Percentiles rank a stretch among this genome's conserved stretches.
Evolutionary conservation across 2,329 filamentous ascomycete genomes (phyloP).

Genomic region (Arthrinium puccinioides): DNA sequence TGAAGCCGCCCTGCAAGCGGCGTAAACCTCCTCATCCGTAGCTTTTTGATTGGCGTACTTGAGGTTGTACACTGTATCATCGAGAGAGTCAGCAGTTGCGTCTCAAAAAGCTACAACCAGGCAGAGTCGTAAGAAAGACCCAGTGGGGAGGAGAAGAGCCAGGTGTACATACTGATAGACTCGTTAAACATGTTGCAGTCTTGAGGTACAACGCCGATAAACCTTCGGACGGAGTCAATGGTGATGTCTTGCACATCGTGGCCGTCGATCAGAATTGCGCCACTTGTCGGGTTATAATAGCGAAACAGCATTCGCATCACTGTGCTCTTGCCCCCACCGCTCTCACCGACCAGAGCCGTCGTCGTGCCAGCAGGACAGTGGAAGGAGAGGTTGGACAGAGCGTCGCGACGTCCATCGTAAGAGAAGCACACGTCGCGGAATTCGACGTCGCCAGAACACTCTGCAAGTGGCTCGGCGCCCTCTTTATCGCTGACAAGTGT

Average conservation of each 20-base stretch:
- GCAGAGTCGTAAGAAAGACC: too few species aligned
- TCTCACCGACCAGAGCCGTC: constrained; percentile 54
- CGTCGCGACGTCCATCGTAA: constrained; percentile 23
- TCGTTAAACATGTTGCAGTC: constrained; percentile 58
- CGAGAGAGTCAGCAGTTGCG: too few species aligned
- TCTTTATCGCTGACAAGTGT: constrained; percentile 35
- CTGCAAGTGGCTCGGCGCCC: constrained; percentile 22
- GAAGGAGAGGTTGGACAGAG: constrained; percentile 32
- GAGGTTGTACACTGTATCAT: constrained; percentile 40
- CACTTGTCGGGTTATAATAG: constrained; percentile 50
- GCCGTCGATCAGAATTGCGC: constrained; percentile 49
- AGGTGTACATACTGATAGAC: too few species aligned
- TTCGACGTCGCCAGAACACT: constrained; percentile 27
- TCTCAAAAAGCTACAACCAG: too few species aligned
- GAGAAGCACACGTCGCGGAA: constrained; percentile 36
- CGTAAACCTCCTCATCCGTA: constrained; percentile 46
- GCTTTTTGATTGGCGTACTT: constrained; percentile 48
- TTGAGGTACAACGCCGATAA: constrained; percentile 58
- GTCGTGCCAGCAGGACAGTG: constrained; percentile 41
- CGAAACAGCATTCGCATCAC: constrained; percentile 53
- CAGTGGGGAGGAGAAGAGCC: too few species aligned
- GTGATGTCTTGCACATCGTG: constrained; percentile 54
- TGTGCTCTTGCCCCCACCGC: constrained; percentile 56
- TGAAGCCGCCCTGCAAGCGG: constrained; percentile 46
- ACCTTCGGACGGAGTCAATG: constrained; percentile 47